Conservation (phyloP, 768 basidiomycete species). For the Xerocomellus amylosporus region DNA sequence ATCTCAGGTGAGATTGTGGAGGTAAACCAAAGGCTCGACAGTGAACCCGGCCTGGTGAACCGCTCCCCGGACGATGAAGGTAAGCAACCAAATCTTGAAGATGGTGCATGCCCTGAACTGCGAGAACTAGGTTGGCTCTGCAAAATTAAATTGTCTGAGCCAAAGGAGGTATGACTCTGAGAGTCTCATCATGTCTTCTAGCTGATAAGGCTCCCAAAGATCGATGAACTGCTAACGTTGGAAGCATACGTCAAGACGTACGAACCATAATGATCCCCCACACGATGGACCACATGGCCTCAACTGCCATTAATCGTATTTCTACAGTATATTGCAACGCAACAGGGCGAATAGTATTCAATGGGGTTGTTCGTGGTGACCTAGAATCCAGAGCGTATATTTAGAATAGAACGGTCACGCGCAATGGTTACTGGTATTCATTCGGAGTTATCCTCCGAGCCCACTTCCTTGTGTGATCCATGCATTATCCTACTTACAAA, state of each 20-base stretch:
- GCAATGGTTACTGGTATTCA: not conserved
- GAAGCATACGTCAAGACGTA: conserved; percentile 72
- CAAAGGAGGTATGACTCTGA: conserved; percentile 58
- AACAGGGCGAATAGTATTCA: not conserved
- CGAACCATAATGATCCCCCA: conserved; percentile 34
- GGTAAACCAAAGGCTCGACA: conserved; percentile 69
- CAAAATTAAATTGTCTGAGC: conserved; percentile 81
- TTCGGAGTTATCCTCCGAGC: not conserved
- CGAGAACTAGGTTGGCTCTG: conserved; percentile 81
- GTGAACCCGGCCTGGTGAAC: conserved; percentile 80
- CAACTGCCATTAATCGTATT: conserved; percentile 18
- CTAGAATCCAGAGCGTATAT: conserved; percentile 7
- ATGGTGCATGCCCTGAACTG: not conserved
- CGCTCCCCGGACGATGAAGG: conserved; percentile 83
- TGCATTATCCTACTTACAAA: no score
- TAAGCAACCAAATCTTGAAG: conserved; percentile 31
- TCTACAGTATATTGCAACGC: conserved; percentile 1
- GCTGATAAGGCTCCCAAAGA: conserved; percentile 36
- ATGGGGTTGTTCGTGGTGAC: not conserved
- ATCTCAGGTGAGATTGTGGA: conserved; percentile 80
- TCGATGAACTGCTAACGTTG: conserved; percentile 67
- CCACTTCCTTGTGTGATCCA: no score
- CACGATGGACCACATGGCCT: conserved; percentile 14
- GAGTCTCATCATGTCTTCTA: not conserved
- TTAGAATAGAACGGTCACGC: conserved; percentile 10